Conservation (phyloP, 768 basidiomycete species). For the Phlebiopsis flavidoalba region DNA sequence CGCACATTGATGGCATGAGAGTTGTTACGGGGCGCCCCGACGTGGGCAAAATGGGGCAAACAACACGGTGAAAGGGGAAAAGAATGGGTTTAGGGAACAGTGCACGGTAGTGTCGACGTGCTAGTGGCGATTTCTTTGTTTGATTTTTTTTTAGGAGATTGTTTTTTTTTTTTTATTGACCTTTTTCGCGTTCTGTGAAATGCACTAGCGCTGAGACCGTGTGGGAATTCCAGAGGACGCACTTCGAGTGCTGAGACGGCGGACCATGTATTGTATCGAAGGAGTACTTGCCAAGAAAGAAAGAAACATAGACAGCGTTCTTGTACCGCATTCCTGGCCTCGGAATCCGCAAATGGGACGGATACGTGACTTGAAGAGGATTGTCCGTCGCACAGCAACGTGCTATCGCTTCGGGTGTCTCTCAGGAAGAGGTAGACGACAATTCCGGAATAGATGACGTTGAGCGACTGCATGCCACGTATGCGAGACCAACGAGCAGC, state of each 20-base stretch:
- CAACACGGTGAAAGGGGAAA: no score
- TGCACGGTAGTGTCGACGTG: background rate
- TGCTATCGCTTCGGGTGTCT: background rate
- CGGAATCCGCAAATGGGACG: background rate
- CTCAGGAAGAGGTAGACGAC: background rate
- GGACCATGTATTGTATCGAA: background rate
- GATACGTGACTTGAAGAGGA: background rate
- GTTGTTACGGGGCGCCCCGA: no score
- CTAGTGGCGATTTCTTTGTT: no score
- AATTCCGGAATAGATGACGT: background rate
- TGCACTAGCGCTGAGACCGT: background rate
- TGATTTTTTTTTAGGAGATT: no score
- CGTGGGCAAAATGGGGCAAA: no score
- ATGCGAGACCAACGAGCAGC: background rate
- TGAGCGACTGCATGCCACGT: background rate
- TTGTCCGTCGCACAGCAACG: background rate
- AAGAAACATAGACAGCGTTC: background rate
- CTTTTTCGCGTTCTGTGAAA: background rate
- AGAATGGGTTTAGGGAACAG: no score
- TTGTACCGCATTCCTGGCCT: background rate
- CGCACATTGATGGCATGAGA: no score
- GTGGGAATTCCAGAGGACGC: background rate
- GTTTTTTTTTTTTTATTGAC: no score
- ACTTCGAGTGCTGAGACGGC: background rate
- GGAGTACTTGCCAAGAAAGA: background rate